These are phyloP conservation scores for Apocynum venetum DNA, from an alignment of 257 asterid species.

Conservation along the genomic window DNA sequence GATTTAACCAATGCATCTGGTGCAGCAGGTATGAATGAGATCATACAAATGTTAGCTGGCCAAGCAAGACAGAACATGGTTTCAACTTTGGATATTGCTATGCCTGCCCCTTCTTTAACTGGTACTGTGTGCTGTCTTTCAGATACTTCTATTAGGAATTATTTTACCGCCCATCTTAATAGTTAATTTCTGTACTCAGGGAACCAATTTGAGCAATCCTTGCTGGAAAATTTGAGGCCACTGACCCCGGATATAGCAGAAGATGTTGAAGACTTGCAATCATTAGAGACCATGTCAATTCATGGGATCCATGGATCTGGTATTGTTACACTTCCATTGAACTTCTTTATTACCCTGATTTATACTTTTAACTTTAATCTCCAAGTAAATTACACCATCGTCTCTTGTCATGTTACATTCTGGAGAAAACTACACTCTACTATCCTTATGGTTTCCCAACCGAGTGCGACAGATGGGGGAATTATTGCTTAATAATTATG, in stretches of 20 bases:
- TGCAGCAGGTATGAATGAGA: constrained; percentile 56
- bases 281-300: constrained; percentile 61
- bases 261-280: constrained; percentile 61
- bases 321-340: constrained; percentile 20
- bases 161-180: constrained; percentile 14
- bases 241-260: constrained; percentile 66
- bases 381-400: neutral
- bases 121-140: constrained; percentile 34
- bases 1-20: constrained; percentile 51
- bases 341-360: neutral
- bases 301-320: constrained; percentile 85
- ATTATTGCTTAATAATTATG: neutral
- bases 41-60: constrained; percentile 64
- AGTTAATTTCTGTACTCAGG: constrained; percentile 32
- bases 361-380: neutral
- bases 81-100: constrained; percentile 56
- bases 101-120: constrained; percentile 71
- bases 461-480: neutral
- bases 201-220: constrained; percentile 30
- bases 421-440: neutral
- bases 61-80: constrained; percentile 77
- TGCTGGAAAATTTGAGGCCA: constrained; percentile 54
- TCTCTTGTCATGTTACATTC: neutral
- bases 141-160: constrained; percentile 6
- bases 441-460: neutral